A percentile compares a stretch with the other conserved stretches of the same genome.
These are phyloP conservation scores for Alloteropsis semialata DNA, from an alignment of 176 grass and related monocot genomes.

Conservation along the genomic window DNA sequence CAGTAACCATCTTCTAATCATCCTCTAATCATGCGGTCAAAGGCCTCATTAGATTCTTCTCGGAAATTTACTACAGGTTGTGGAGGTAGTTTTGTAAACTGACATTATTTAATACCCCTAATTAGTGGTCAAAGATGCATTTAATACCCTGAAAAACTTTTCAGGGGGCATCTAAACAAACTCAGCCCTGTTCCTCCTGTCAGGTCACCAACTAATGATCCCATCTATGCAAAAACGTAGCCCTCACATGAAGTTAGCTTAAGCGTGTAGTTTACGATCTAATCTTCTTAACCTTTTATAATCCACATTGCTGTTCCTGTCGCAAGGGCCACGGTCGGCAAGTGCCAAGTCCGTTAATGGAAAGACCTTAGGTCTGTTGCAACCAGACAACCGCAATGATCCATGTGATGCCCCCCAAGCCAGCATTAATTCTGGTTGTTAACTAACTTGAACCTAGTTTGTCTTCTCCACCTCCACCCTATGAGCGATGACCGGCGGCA, in stretches of 20 bases:
- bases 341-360: not conserved
- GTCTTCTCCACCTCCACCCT: conserved; percentile 1
- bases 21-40: too few relatives aligned
- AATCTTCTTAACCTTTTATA: not conserved
- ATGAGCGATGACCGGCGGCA: conserved; percentile 30
- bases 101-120: too few relatives aligned
- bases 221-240: not conserved
- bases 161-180: too few relatives aligned
- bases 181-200: conserved; percentile 5
- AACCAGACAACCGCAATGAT: conserved; percentile 15
- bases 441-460: not conserved
- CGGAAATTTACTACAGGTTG: too few relatives aligned
- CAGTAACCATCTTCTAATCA: too few relatives aligned
- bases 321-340: not conserved
- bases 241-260: not conserved
- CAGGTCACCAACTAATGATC: conserved; percentile 31
- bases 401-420: not conserved
- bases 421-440: conserved; percentile 23
- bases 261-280: conserved; percentile 19
- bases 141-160: too few relatives aligned
- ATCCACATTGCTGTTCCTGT: not conserved
- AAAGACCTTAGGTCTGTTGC: not conserved
- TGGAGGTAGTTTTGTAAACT: too few relatives aligned
- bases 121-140: too few relatives aligned
- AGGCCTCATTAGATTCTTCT: too few relatives aligned